These are phyloP conservation scores for Flaveria trinervia DNA, from an alignment of 129 eudicot species.

Conservation along the genomic window DNA sequence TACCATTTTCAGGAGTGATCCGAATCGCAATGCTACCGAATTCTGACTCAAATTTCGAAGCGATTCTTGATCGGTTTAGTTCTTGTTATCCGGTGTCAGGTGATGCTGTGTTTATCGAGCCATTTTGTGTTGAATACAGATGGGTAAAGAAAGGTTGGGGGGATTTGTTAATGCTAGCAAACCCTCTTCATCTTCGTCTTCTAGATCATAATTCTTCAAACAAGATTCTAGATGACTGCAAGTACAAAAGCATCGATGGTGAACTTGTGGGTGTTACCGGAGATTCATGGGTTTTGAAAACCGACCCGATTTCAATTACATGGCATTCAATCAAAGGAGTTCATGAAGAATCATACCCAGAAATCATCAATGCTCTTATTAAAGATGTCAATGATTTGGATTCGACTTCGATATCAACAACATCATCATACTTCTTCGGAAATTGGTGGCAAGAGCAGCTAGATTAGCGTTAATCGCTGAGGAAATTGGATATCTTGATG, in stretches of 20 bases:
- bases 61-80: slow-evolving; percentile 70
- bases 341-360: slow-evolving; percentile 52
- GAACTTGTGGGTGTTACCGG: slow-evolving; percentile 91
- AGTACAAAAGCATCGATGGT: slow-evolving; percentile 83
- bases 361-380: slow-evolving; percentile 52
- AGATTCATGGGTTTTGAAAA: slow-evolving; percentile 73
- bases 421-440: slow-evolving; percentile 81
- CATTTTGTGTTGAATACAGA: slow-evolving; percentile 69
- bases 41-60: slow-evolving; percentile 38
- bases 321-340: slow-evolving; percentile 88
- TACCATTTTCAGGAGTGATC: slow-evolving; percentile 65
- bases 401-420: slow-evolving; percentile 49
- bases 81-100: slow-evolving; percentile 81
- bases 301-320: slow-evolving; percentile 76
- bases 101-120: slow-evolving; percentile 51
- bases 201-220: slow-evolving; percentile 43
- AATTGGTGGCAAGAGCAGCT: slow-evolving; percentile 81
- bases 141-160: slow-evolving; percentile 93
- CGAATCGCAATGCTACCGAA: slow-evolving; percentile 62
- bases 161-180: slow-evolving; percentile 83
- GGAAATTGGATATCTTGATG: slow-evolving; percentile 61
- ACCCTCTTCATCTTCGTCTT: slow-evolving; percentile 75
- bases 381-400: slow-evolving; percentile 66
- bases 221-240: slow-evolving; percentile 57
- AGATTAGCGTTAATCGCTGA: slow-evolving; percentile 88